Evolutionary conservation across 2,329 filamentous ascomycete species (phyloP), one percentile per base, ranked within the genome.

Genomic region (Venturia pyrina): DNA sequence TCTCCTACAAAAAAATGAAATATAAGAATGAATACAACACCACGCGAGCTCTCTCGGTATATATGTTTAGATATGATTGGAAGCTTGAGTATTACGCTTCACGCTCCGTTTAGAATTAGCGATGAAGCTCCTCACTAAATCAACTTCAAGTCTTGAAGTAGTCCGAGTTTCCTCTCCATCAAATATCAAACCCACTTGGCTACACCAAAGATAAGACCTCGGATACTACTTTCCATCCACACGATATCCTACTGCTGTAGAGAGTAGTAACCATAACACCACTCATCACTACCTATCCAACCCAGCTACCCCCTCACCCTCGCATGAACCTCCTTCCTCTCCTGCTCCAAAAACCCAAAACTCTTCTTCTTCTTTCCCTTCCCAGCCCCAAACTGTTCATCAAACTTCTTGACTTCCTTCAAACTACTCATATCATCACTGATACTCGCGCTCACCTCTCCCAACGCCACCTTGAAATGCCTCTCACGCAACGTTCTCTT

Each of bases 381-480:
- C 44, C 88, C 84, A 73, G 96, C 92, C 34, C 95, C 93, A 75
- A 93, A 99, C 75, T 93, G 89, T 78, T 96, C 91, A 74, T 99
- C 95, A 73, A 98, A 99, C 77, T 96, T 96, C 71, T 91, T 85
- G 71, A 99, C 96, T 15, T 90, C 90, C 69, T 86, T 85, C 68
- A 99, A 80, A 41, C 87, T 91, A 62, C 86, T 82, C 93, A 97
- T 98, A 72, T 99, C 93, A 76, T 97, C 93, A 71, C 87, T 93
- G 70, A 97, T 93, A 71, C 90, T 96, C 0, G 95, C 92, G 66
- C 89, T 90, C 70, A 99, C 96, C 76, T 98, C 93, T 71, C 86
- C 84, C 71, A 96, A 81, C 1, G 91, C 95, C 70, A 86, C 89
- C 19, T 93, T 89, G 73, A 99, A 98, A 77, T 99, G 95, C 1